These are phyloP conservation scores for Aspergillus affinis DNA, from an alignment of 495 filamentous ascomycete species.

Conservation along the genomic window DNA sequence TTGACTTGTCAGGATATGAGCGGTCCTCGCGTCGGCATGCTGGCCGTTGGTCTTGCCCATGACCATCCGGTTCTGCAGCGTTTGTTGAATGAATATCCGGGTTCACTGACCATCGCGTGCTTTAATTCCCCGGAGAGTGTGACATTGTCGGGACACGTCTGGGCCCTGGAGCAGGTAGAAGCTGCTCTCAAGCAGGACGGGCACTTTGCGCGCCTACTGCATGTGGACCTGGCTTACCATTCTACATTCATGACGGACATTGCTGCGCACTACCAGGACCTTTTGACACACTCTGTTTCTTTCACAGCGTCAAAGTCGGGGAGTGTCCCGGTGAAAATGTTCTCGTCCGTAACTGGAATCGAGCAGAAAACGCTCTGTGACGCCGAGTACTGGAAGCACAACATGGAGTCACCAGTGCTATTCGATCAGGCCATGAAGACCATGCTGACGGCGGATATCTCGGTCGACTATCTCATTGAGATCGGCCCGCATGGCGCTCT, in stretches of 20 bases:
- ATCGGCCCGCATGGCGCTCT: constrained; percentile 63
- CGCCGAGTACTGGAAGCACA: constrained; percentile 39
- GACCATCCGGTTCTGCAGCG: constrained; percentile 16
- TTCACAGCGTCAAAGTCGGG: neutral
- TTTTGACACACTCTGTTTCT: neutral
- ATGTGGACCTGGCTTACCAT: constrained; percentile 43
- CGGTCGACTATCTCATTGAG: constrained; percentile 46
- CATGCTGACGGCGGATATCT: neutral
- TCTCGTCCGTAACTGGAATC: constrained; percentile 34
- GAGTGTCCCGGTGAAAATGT: constrained; percentile 7
- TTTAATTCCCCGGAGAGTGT: constrained; percentile 41
- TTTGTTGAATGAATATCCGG: constrained; percentile 15
- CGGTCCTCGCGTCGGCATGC: too few relatives aligned
- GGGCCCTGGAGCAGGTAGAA: constrained; percentile 38
- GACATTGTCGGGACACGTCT: constrained; percentile 42
- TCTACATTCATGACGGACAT: constrained; percentile 28
- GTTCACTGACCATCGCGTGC: constrained; percentile 36
- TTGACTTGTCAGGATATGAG: too few relatives aligned
- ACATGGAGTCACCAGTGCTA: constrained; percentile 37
- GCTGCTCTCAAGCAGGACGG: constrained; percentile 28
- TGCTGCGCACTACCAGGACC: neutral
- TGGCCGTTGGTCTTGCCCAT: neutral
- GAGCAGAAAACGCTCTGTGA: neutral
- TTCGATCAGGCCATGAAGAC: constrained; percentile 24
- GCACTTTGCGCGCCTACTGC: constrained; percentile 21